Percentiles rank a stretch among this genome's conserved stretches.
phyloP scores from a whole-genome alignment of 2,329 filamentous ascomycete species.

The Amphichorda felina region DNA sequence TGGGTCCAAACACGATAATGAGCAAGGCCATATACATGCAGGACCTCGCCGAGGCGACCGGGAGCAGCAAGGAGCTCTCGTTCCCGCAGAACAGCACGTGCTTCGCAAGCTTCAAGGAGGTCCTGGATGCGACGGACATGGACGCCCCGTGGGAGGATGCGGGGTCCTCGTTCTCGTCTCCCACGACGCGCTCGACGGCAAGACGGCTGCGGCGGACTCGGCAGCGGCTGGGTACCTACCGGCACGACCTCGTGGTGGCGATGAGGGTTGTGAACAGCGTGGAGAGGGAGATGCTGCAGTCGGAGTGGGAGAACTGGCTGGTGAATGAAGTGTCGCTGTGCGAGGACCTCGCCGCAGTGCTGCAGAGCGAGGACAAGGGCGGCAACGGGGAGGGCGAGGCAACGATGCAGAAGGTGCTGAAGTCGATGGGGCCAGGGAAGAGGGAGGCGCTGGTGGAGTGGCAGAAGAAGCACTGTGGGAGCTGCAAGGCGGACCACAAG shows the following conservation, averaged over 20 bases:
- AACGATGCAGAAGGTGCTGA: slow-evolving; percentile 18
- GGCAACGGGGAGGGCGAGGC: slow-evolving; percentile 9
- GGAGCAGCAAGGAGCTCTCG: slow-evolving; percentile 12
- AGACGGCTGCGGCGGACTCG: slow-evolving; percentile 66
- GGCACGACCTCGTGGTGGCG: slow-evolving; percentile 84
- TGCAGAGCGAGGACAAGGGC: slow-evolving; percentile 18
- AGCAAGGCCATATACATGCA: slow-evolving; percentile 73
- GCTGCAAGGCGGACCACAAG: slow-evolving; percentile 34
- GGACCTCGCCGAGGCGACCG: slow-evolving; percentile 60
- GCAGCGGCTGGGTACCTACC: slow-evolving; percentile 69
- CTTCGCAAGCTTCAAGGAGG: slow-evolving; percentile 49
- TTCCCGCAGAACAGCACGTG: slow-evolving; percentile 40
- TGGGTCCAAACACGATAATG: slow-evolving; percentile 70
- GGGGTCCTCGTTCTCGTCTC: slow-evolving; percentile 31
- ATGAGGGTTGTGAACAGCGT: slow-evolving; percentile 83
- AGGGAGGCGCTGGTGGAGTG: slow-evolving; percentile 30
- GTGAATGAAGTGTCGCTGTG: slow-evolving; percentile 68
- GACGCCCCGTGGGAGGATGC: slow-evolving; percentile 44
- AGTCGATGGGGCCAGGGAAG: slow-evolving; percentile 15
- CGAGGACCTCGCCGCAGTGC: slow-evolving; percentile 40
- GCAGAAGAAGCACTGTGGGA: slow-evolving; percentile 43
- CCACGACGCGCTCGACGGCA: slow-evolving; percentile 40
- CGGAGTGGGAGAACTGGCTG: slow-evolving; percentile 93
- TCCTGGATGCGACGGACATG: slow-evolving; percentile 45
- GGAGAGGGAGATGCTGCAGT: slow-evolving; percentile 72